Evolutionary conservation across 768 basidiomycete species (phyloP).

Genomic region (Lactarius tabidus): DNA sequence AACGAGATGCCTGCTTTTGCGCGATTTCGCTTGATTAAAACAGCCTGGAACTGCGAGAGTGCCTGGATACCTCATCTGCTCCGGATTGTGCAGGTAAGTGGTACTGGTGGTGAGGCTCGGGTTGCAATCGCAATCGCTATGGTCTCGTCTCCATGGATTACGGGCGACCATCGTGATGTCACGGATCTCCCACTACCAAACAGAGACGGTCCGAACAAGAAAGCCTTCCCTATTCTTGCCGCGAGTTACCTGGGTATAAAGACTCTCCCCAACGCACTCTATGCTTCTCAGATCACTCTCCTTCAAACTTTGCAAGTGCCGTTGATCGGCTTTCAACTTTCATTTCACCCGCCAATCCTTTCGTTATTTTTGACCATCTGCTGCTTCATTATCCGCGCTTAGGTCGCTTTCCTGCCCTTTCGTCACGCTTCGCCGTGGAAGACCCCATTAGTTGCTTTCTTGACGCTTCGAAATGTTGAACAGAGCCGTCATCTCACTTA

Average conservation of each 20-base stretch:
- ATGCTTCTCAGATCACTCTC: constrained; percentile 22
- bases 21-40: background rate
- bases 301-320: constrained; percentile 33
- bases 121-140: background rate
- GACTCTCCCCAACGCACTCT: background rate
- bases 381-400: constrained; percentile 23
- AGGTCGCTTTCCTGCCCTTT: constrained; percentile 29
- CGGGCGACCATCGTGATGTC: background rate
- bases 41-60: background rate
- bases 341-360: constrained; percentile 27
- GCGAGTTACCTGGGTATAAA: constrained; percentile 8
- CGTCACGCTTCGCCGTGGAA: constrained; percentile 24
- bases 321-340: constrained; percentile 43
- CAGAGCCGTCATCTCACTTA: constrained; percentile 24
- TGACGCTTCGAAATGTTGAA: constrained; percentile 6
- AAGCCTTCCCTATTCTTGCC: background rate
- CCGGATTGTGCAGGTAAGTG: background rate
- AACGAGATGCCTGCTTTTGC: background rate
- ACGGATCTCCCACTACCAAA: background rate
- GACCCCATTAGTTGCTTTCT: background rate
- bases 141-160: background rate
- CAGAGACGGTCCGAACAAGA: background rate
- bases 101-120: background rate
- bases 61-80: background rate
- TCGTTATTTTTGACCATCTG: constrained; percentile 32